These are phyloP conservation scores for Friedmanniomyces endolithicus DNA, from an alignment of 495 filamentous ascomycete species.

Conservation along the genomic window DNA sequence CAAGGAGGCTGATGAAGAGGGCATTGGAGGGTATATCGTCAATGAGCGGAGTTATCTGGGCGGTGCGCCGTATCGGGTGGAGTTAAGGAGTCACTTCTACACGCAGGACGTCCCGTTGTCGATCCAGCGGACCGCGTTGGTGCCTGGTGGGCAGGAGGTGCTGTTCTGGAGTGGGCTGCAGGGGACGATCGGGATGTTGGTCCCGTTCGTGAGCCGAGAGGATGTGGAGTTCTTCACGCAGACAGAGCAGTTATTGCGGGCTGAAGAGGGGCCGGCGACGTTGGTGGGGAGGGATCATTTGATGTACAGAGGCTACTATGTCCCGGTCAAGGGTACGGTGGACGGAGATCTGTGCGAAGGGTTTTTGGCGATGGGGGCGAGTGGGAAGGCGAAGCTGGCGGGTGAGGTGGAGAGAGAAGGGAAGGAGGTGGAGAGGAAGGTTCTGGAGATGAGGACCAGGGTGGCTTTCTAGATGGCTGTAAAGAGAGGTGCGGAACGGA, in stretches of 20 bases:
- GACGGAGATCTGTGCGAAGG: slow-evolving; percentile 97
- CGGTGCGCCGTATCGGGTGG: slow-evolving; percentile 72
- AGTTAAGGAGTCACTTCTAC: slow-evolving; percentile 76
- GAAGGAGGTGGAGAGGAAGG: slow-evolving; percentile 86
- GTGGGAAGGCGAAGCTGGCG: slow-evolving; percentile 90
- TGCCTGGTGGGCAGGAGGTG: slow-evolving; percentile 82
- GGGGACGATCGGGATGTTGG: slow-evolving; percentile 81
- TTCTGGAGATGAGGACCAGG: slow-evolving; percentile 44
- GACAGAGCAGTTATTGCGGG: slow-evolving; percentile 72
- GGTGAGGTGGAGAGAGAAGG: slow-evolving; percentile 82
- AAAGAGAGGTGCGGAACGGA: too few species aligned
- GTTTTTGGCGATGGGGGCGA: slow-evolving; percentile 65
- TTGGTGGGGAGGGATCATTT: slow-evolving; percentile 87
- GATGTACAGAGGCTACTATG: slow-evolving; percentile 90
- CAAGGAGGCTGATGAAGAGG: slow-evolving; percentile 83
- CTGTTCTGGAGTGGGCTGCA: slow-evolving; percentile 89
- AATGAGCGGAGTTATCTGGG: slow-evolving; percentile 82
- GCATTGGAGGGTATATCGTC: slow-evolving; percentile 73
- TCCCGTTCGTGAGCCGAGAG: slow-evolving; percentile 80
- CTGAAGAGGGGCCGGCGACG: slow-evolving; percentile 62
- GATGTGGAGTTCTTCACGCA: slow-evolving; percentile 97
- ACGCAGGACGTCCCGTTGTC: slow-evolving; percentile 84
- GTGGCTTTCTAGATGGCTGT: slow-evolving; percentile 19
- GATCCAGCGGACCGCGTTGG: slow-evolving; percentile 77
- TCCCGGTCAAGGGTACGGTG: slow-evolving; percentile 91